Evolutionary conservation across 768 basidiomycete species (phyloP).

Genomic region (Chalciporus sphaerocephalus): DNA sequence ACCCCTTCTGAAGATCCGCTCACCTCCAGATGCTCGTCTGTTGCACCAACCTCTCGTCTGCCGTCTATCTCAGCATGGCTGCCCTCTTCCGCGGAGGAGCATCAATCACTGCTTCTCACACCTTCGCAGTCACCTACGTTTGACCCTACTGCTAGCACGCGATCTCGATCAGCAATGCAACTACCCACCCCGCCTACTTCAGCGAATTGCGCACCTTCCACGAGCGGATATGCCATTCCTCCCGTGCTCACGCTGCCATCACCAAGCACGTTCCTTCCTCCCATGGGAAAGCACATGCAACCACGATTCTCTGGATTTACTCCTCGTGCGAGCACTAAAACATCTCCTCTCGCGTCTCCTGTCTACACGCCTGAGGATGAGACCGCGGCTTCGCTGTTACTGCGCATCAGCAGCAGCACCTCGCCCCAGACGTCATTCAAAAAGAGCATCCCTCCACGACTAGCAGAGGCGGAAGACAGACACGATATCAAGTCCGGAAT

Average conservation of each 20-base stretch:
- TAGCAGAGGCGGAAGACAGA: not conserved
- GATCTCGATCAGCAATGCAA: constrained; percentile 23
- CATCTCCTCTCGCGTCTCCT: constrained; percentile 24
- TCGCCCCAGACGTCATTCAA: constrained; percentile 13
- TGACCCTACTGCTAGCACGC: constrained; percentile 22
- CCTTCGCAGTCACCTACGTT: constrained; percentile 34
- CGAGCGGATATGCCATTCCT: constrained; percentile 31
- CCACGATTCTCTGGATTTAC: constrained; percentile 22
- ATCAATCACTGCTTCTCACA: constrained; percentile 31
- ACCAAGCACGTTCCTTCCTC: constrained; percentile 20
- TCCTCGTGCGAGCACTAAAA: constrained; percentile 14
- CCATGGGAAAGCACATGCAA: constrained; percentile 12
- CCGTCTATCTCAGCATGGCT: constrained; percentile 72
- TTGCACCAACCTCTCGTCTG: constrained; percentile 37
- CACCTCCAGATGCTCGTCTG: constrained; percentile 6
- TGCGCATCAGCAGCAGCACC: constrained; percentile 52
- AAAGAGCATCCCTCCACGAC: not conserved
- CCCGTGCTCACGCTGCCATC: constrained; percentile 40
- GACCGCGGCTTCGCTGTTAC: constrained; percentile 59
- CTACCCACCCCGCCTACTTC: constrained; percentile 58
- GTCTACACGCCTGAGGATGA: constrained; percentile 56
- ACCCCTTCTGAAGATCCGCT: not conserved
- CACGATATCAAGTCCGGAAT: not conserved
- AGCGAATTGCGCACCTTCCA: constrained; percentile 44
- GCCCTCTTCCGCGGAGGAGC: constrained; percentile 26